Conservation (phyloP, 2,329 filamentous ascomycete species). For the Cercospora sesami region DNA sequence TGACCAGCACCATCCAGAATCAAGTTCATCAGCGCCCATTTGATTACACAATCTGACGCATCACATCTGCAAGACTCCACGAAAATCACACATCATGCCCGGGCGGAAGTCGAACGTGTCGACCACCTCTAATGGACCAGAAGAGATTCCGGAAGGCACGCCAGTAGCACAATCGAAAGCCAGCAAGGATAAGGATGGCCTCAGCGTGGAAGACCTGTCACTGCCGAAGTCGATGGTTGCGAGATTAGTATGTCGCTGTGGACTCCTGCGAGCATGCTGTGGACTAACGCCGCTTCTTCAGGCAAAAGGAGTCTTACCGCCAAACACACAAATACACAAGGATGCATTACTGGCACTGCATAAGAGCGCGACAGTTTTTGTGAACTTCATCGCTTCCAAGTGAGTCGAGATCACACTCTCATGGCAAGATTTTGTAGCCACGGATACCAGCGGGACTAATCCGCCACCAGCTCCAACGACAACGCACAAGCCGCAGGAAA, state of each 20-base stretch:
- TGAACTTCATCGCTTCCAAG: constrained; percentile 75
- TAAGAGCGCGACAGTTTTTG: constrained; percentile 80
- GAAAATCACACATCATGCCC: constrained; percentile 41
- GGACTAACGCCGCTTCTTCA: not conserved
- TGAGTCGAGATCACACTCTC: constrained; percentile 49
- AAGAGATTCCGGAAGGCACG: constrained; percentile 37
- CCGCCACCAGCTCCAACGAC: constrained; percentile 65
- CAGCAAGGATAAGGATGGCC: constrained; percentile 40
- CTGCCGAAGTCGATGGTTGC: constrained; percentile 13
- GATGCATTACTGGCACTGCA: constrained; percentile 77
- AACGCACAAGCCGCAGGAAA: constrained; percentile 66
- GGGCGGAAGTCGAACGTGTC: constrained; percentile 51
- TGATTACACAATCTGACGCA: not conserved
- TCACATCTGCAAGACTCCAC: not conserved
- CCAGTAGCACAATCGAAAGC: constrained; percentile 28
- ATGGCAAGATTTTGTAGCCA: not conserved
- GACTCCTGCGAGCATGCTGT: not conserved
- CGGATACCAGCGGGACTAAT: constrained; percentile 11
- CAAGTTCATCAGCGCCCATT: not conserved
- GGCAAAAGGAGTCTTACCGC: constrained; percentile 20
- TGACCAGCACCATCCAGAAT: not conserved
- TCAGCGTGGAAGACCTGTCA: constrained; percentile 45
- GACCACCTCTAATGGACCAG: constrained; percentile 42
- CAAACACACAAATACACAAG: constrained; percentile 80
- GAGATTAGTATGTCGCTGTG: constrained; percentile 1